These are phyloP conservation scores for Carpinus viminea DNA, from an alignment of 306 rosid species.

Conservation along the genomic window DNA sequence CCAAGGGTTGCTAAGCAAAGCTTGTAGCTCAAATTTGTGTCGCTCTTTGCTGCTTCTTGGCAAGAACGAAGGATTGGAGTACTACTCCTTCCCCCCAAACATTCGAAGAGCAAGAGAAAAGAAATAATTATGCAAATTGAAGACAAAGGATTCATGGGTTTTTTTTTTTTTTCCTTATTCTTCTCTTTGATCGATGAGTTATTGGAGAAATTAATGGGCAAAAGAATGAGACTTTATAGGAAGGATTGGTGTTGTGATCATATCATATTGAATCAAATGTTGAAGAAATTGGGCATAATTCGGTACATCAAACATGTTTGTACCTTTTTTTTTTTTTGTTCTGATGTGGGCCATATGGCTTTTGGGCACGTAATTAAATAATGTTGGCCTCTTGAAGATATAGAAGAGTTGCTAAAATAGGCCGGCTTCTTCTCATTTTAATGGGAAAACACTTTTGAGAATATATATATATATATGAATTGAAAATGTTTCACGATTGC, in stretches of 20 bases:
- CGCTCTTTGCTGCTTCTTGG: constrained; percentile 47
- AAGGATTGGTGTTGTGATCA: not conserved
- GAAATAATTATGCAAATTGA: constrained; percentile 15
- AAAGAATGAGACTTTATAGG: not conserved
- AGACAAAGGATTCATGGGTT: constrained; percentile 9
- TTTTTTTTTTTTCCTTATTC: not conserved
- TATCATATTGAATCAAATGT: not conserved
- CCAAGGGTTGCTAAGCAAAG: constrained; percentile 53
- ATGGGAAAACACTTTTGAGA: no score
- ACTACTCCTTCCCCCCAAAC: constrained; percentile 21
- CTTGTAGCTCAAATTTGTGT: constrained; percentile 48
- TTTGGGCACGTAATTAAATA: not conserved
- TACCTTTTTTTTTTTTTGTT: not conserved
- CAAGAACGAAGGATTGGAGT: constrained; percentile 41
- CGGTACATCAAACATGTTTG: not conserved
- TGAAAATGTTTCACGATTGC: no score
- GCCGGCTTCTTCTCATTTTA: no score
- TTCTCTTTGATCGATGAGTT: not conserved
- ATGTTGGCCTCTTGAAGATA: no score
- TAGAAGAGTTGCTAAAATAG: no score
- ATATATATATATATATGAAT: no score
- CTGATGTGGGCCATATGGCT: not conserved
- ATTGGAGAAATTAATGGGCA: not conserved
- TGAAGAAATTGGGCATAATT: not conserved
- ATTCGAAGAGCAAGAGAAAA: constrained; percentile 14